Evolutionary conservation across 208 protist species (phyloP), one percentile per base, ranked within the genome.

Genomic region (Porcisia hertigi): DNA sequence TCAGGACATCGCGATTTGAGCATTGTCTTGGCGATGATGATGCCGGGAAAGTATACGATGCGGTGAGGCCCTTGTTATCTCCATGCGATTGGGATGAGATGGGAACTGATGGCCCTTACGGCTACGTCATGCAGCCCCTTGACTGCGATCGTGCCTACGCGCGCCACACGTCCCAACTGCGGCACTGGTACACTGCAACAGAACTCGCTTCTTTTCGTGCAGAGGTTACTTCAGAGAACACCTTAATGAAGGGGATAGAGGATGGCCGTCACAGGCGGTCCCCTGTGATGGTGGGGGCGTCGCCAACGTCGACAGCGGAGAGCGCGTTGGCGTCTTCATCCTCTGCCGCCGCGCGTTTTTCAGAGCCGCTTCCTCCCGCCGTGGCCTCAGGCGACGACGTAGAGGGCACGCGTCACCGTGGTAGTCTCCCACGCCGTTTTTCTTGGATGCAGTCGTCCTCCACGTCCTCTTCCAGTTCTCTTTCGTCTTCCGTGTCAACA

Each of bases 111-210:
- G 47, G 45, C 25, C 45, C 47, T 20, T 30, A 55, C 18, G 58
- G 72, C 55, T 76, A 74, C 41, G 53, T n/a, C 43, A 47, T 58
- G 30, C 71, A 66, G 23, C 77, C 62, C 36, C 72, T 82, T 5
- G 77, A 82, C 59, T 82, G 77, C 34, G 77, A 82, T 43, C 71
- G 72, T 41, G 70, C 60, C 30, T 82, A 82, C 52, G 52, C 57
- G 49, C n/a, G 47, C 11, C 77, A 76, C 58, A 52, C 72, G 1
- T 52, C 9, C 1, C 30, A 30, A 41, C 63, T 69, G 72, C 65
- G 52, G 34, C 64, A 73, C 47, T 73, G 65, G 76, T 39, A 57
- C 53, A 76, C 76, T 7, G 54, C 69, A 36, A n/a, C 25, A 1
- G 71, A 73, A 60, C 36, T 64, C 25, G 53, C 71, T 14, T 65